phyloP scores from a whole-genome alignment of 1,284 basidiomycete genomes.

The Trichosporon sp. region DNA sequence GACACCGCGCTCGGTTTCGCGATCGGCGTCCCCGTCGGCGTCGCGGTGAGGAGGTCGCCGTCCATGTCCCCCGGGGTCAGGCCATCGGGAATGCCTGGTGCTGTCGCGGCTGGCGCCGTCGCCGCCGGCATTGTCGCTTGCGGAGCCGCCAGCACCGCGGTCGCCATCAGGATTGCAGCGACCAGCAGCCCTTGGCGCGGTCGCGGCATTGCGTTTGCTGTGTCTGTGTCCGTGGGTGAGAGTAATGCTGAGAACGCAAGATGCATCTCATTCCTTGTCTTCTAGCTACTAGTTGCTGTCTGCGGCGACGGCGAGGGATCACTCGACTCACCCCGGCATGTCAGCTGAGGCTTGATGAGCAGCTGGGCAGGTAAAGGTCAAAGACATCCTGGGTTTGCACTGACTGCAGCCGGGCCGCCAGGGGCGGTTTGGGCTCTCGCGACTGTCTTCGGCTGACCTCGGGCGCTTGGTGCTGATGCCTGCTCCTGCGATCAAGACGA shows the following conservation, averaged over 20 bases:
- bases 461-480: background rate
- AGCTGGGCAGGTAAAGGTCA: background rate
- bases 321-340: slow-evolving; percentile 1
- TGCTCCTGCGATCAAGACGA: background rate
- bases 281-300: background rate
- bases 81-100: background rate
- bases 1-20: background rate
- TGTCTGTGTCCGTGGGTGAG: background rate
- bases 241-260: background rate
- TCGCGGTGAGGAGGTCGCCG: background rate
- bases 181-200: background rate
- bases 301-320: background rate
- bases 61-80: background rate
- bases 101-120: background rate
- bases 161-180: background rate
- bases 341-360: background rate
- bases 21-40: background rate
- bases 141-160: background rate
- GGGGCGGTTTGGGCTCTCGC: background rate
- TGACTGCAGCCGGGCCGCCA: slow-evolving; percentile 9
- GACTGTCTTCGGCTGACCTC: slow-evolving; percentile 2
- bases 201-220: slow-evolving; percentile 1
- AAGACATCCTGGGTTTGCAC: slow-evolving; percentile 1
- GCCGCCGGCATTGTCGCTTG: background rate
- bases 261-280: background rate